These are phyloP conservation scores for Colletotrichum spinosum DNA, from an alignment of 2,329 filamentous ascomycete species.

Conservation along the genomic window DNA sequence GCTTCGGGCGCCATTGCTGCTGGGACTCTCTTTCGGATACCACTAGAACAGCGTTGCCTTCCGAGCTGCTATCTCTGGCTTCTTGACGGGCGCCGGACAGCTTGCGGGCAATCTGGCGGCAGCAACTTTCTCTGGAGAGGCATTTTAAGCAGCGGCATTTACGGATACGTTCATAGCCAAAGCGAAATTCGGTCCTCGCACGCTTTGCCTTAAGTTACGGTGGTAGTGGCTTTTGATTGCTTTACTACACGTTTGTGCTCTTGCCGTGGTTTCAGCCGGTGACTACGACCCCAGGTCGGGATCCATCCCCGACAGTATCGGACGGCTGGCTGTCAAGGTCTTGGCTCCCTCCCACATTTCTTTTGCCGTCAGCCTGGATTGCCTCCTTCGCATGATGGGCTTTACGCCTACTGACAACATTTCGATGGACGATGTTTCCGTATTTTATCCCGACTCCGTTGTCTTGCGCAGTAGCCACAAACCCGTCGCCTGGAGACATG, in stretches of 20 bases:
- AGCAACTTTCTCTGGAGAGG: neutral
- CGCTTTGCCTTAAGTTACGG: neutral
- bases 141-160: constrained; percentile 13
- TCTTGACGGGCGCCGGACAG: constrained; percentile 23
- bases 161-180: neutral
- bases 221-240: no score
- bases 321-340: constrained; percentile 27
- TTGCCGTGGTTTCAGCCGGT: constrained; percentile 8
- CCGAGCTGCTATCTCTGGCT: constrained; percentile 27
- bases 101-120: constrained; percentile 21
- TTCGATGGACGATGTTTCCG: neutral
- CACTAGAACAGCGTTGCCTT: constrained; percentile 12
- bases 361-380: neutral
- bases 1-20: constrained; percentile 28
- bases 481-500: constrained; percentile 19
- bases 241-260: constrained; percentile 6
- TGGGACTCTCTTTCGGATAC: neutral
- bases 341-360: constrained; percentile 31
- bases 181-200: neutral
- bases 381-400: constrained; percentile 13
- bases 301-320: constrained; percentile 7
- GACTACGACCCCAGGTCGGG: constrained; percentile 1
- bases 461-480: neutral
- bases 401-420: neutral
- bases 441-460: neutral